Conservation (phyloP, 2,329 filamentous ascomycete species). For the Sporothrix mexicana region DNA sequence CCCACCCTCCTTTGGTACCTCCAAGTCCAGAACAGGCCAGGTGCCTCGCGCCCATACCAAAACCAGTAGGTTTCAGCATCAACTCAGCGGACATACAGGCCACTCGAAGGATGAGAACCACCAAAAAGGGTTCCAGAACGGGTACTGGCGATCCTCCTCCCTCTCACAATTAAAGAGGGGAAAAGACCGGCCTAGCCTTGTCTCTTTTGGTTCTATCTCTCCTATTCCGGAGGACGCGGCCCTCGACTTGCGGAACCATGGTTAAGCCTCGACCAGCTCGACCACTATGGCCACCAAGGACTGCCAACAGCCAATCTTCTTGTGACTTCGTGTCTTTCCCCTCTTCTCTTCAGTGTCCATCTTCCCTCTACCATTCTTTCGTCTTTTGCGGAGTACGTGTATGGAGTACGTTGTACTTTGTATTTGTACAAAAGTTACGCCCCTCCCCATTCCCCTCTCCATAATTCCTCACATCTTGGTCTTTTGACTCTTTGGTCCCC, state of each 20-base stretch:
- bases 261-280: not conserved
- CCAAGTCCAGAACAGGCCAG: conserved; percentile 7
- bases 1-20: not conserved
- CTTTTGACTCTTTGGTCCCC: not conserved
- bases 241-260: conserved; percentile 15
- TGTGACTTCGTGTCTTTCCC: too few species aligned
- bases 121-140: conserved; percentile 2
- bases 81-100: conserved; percentile 3
- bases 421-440: too few species aligned
- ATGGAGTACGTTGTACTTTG: too few species aligned
- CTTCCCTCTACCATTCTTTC: not conserved
- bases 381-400: not conserved
- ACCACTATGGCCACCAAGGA: not conserved
- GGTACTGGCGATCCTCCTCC: not conserved
- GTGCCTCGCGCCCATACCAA: not conserved
- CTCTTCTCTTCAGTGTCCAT: not conserved
- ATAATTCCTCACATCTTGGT: not conserved
- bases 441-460: not conserved
- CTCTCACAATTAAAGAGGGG: not conserved
- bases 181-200: not conserved
- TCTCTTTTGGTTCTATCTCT: not conserved
- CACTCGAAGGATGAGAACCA: not conserved
- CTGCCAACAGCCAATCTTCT: too few species aligned
- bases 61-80: conserved; percentile 16
- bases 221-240: not conserved